A percentile compares a stretch with the other conserved stretches of the same genome.
Conservation (phyloP, 2,329 filamentous ascomycete species). For the Pezizomycotina sp. region DNA sequence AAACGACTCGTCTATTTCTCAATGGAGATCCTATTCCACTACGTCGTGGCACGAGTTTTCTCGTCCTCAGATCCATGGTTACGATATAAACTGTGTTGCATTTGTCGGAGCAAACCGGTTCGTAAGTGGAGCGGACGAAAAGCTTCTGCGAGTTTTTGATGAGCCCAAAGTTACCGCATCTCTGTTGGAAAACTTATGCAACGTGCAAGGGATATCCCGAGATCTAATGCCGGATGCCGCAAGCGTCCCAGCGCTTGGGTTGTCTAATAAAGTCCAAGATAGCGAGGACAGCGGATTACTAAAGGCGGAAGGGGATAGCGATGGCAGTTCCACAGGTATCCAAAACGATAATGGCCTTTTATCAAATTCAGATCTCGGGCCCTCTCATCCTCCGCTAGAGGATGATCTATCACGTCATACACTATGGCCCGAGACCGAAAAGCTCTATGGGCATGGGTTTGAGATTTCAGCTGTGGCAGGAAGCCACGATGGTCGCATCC, state of each 20-base stretch:
- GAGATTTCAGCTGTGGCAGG: constrained; percentile 80
- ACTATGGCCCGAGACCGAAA: constrained; percentile 89
- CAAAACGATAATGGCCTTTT: constrained; percentile 23
- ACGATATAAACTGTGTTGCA: constrained; percentile 90
- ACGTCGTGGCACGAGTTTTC: constrained; percentile 88
- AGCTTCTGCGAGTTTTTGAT: constrained; percentile 88
- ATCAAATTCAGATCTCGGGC: too few species aligned
- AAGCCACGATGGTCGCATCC: constrained; percentile 53
- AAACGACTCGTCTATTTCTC: constrained; percentile 73
- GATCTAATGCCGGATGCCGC: constrained; percentile 62
- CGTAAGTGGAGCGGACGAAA: constrained; percentile 90
- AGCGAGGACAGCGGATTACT: constrained; percentile 31
- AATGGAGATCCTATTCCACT: constrained; percentile 44
- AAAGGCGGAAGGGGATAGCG: constrained; percentile 40
- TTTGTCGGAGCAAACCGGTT: constrained; percentile 58
- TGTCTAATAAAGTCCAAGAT: constrained; percentile 81
- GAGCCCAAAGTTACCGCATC: constrained; percentile 69
- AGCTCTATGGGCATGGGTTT: constrained; percentile 94
- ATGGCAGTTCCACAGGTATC: constrained; percentile 41
- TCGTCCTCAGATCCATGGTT: constrained; percentile 90
- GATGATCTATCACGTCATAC: constrained; percentile 80
- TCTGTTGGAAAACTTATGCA: constrained; percentile 52
- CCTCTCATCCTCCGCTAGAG: constrained; percentile 58
- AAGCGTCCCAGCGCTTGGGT: constrained; percentile 81
- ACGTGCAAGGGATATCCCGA: constrained; percentile 34